A percentile compares a stretch with the other conserved stretches of the same genome.
phyloP scores from a whole-genome alignment of 306 rosid species.

The Cucurbita maxima region DNA sequence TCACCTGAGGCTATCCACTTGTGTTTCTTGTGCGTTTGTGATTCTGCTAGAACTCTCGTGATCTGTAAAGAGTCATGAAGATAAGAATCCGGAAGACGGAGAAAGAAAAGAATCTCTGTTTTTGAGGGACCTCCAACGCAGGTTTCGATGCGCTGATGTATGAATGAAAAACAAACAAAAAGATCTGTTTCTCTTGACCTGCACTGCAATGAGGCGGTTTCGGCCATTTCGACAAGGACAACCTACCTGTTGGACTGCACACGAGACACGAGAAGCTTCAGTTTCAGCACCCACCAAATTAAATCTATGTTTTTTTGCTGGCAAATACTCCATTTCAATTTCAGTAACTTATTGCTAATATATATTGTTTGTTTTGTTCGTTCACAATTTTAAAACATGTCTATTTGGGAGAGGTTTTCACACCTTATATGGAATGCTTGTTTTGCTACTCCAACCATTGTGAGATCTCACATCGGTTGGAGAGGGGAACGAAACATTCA shows the following conservation, averaged over 20 bases:
- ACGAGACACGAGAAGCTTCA: not conserved
- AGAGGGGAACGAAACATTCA: too few relatives aligned
- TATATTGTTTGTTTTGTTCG: too few relatives aligned
- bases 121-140: constrained; percentile 25
- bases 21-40: not conserved
- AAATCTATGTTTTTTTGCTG: too few relatives aligned
- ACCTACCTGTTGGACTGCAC: not conserved
- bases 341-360: too few relatives aligned
- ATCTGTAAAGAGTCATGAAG: not conserved
- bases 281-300: not conserved
- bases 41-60: not conserved
- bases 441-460: too few relatives aligned
- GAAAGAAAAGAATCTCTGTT: constrained; percentile 2
- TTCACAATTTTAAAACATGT: too few relatives aligned
- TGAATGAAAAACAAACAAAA: constrained; percentile 5
- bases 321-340: too few relatives aligned
- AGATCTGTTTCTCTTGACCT: not conserved
- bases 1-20: not conserved
- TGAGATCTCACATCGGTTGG: too few relatives aligned
- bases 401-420: too few relatives aligned
- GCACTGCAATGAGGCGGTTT: not conserved
- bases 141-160: constrained; percentile 11
- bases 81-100: not conserved
- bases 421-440: too few relatives aligned
- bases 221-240: constrained; percentile 1